Conservation (phyloP, 2,329 filamentous ascomycete genomes). For the Colletotrichum sp. region DNA sequence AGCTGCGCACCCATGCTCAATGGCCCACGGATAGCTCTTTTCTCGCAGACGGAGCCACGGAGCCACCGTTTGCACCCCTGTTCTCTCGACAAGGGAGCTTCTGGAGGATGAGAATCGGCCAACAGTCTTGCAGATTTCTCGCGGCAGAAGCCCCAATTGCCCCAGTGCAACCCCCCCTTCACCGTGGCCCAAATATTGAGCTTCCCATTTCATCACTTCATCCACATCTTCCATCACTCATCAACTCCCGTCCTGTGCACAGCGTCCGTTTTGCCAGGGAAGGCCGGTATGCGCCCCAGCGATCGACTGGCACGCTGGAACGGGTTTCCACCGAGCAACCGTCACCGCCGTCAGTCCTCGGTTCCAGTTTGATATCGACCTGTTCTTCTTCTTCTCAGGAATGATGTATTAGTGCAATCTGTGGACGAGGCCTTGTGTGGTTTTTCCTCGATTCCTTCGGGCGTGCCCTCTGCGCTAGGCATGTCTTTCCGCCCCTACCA, state of each 20-base stretch:
- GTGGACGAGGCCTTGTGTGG: not conserved
- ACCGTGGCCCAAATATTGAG: not conserved
- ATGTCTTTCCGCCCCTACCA: slow-evolving; percentile 10
- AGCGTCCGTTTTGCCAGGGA: not conserved
- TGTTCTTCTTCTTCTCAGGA: not conserved
- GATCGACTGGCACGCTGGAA: slow-evolving; percentile 1
- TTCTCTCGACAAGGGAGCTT: slow-evolving; percentile 5
- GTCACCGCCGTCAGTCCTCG: slow-evolving; percentile 4
- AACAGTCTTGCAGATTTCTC: not conserved
- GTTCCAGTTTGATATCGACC: not conserved
- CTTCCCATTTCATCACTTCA: slow-evolving; percentile 9
- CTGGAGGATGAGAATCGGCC: not conserved
- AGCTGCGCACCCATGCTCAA: not conserved
- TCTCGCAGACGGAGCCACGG: not conserved
- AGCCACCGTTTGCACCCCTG: slow-evolving; percentile 11
- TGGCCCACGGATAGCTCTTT: not conserved
- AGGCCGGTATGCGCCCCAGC: not conserved
- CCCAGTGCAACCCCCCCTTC: not conserved
- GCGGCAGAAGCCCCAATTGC: not conserved
- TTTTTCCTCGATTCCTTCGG: not conserved
- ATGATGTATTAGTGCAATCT: not conserved
- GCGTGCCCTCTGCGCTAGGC: not conserved
- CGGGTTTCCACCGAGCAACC: slow-evolving; percentile 3
- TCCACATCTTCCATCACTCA: slow-evolving; percentile 13
- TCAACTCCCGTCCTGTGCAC: not conserved